These are phyloP conservation scores for Biancaea sappan DNA, from an alignment of 306 rosid genomes.

Conservation along the genomic window DNA sequence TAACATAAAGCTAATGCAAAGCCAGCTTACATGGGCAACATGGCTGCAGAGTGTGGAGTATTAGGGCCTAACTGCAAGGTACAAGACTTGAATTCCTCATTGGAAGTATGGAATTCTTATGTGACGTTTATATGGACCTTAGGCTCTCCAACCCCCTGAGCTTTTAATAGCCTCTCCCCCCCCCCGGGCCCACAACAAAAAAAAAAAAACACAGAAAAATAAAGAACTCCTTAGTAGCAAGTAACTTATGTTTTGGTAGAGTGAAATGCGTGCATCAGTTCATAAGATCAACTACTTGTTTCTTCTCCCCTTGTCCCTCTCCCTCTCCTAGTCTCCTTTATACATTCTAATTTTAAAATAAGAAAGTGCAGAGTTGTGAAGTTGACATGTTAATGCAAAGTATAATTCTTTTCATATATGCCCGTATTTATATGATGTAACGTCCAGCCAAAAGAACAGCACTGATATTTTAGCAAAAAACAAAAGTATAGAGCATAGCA, in stretches of 20 bases:
- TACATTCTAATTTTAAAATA: background rate
- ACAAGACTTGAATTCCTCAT: background rate
- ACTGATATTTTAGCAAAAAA: background rate
- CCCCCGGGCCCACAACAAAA: no score
- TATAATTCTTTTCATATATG: background rate
- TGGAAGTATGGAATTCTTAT: background rate
- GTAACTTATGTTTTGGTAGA: slow-evolving; percentile 7
- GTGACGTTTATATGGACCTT: background rate
- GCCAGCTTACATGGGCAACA: no score
- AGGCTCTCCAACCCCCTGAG: background rate
- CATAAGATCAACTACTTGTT: background rate
- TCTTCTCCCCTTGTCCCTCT: slow-evolving; percentile 5
- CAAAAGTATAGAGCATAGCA: slow-evolving; percentile 12
- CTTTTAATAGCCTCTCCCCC: no score
- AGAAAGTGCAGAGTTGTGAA: background rate
- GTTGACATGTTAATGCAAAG: slow-evolving; percentile 1
- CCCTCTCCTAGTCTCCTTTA: background rate
- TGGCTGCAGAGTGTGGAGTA: no score
- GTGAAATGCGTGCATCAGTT: slow-evolving; percentile 1
- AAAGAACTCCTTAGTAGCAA: no score
- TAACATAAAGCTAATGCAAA: no score
- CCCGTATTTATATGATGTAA: slow-evolving; percentile 1
- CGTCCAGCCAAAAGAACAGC: slow-evolving; percentile 2
- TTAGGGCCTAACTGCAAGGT: no score
- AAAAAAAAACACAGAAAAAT: no score